These are phyloP conservation scores for Tricholoma sp. DNA, from an alignment of 768 basidiomycete genomes.

Conservation along the genomic window DNA sequence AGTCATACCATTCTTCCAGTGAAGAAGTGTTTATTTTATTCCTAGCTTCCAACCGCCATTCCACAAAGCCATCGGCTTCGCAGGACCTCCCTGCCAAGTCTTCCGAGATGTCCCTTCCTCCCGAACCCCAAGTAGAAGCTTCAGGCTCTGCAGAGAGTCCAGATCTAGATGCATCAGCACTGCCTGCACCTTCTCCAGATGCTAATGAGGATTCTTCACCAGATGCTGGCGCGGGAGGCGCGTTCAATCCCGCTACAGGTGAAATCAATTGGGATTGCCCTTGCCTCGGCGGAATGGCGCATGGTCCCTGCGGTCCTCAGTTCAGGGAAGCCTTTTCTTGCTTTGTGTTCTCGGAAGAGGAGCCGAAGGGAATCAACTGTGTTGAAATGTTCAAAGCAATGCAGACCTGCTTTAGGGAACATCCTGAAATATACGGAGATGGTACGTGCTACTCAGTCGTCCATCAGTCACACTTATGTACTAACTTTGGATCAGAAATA, in stretches of 20 bases:
- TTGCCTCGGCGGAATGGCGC: conserved; percentile 97
- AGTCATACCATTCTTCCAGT: conserved; percentile 1
- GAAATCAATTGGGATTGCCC: conserved; percentile 99
- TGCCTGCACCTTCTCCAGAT: background rate
- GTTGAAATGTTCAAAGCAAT: conserved; percentile 96
- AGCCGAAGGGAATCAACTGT: conserved; percentile 97
- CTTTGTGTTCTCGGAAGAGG: conserved; percentile 89
- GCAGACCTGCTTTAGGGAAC: conserved; percentile 95
- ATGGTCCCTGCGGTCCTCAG: conserved; percentile 90
- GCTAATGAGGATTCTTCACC: conserved; percentile 6
- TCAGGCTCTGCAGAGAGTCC: background rate
- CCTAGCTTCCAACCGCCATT: background rate
- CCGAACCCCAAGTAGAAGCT: conserved; percentile 11
- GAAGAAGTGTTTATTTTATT: background rate
- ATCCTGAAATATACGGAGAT: conserved; percentile 94
- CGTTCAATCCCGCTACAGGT: conserved; percentile 94
- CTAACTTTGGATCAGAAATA: conserved; percentile 40
- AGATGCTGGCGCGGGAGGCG: conserved; percentile 32
- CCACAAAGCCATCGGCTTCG: background rate
- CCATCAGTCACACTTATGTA: conserved; percentile 3
- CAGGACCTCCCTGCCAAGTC: background rate
- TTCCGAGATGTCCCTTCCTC: background rate
- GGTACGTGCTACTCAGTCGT: conserved; percentile 46
- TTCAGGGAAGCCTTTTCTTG: conserved; percentile 97
- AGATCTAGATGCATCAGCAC: background rate